Conservation (phyloP, 1,284 basidiomycete genomes). For the Moesziomyces sp. region DNA sequence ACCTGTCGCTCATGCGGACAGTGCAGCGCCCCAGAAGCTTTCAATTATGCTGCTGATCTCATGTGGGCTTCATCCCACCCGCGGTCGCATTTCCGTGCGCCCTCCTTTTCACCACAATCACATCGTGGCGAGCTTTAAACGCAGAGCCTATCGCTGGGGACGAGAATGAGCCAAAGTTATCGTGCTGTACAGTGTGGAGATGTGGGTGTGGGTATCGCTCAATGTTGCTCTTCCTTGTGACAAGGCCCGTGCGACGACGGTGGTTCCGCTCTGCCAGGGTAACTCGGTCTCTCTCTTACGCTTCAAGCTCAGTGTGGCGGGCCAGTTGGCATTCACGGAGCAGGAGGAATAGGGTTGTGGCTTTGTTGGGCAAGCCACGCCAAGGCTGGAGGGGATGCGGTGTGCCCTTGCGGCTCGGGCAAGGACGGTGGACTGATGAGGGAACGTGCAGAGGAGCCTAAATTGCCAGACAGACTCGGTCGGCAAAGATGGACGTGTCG, state of each 20-base stretch:
- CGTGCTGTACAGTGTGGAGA: too few species aligned
- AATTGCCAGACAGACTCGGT: slow-evolving; percentile 11
- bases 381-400: neutral
- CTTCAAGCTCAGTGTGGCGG: neutral
- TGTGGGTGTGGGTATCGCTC: too few species aligned
- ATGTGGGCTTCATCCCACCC: neutral
- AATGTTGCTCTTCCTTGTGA: neutral
- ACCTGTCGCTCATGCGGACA: neutral
- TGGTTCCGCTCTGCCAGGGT: neutral
- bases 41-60: neutral
- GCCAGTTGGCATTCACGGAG: neutral
- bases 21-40: neutral
- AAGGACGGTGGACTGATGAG: slow-evolving; percentile 6
- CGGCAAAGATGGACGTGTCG: slow-evolving; percentile 16
- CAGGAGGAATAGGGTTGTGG: neutral
- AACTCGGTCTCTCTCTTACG: neutral
- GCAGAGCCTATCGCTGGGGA: neutral
- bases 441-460: slow-evolving; percentile 44
- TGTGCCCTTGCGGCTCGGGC: neutral
- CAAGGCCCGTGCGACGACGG: neutral
- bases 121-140: neutral
- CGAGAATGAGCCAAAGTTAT: neutral
- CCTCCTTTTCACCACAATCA: neutral
- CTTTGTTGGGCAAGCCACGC: slow-evolving; percentile 1
- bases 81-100: neutral